These are phyloP conservation scores for Blastobotrys aristatus DNA, from an alignment of 1,139 yeast genomes.

Conservation along the genomic window DNA sequence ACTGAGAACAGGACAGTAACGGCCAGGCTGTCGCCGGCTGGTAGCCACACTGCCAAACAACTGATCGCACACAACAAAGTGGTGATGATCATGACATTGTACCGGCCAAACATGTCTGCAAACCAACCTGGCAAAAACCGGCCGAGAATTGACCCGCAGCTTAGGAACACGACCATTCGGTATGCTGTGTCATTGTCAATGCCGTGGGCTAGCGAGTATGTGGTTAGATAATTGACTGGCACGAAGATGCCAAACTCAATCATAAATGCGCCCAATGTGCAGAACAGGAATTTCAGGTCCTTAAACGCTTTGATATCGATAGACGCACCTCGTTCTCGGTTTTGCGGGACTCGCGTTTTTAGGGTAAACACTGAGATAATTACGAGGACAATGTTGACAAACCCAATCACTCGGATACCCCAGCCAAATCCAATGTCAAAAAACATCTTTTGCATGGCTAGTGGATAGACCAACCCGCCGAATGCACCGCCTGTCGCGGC, in stretches of 20 bases:
- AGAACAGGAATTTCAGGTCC: constrained; percentile 39
- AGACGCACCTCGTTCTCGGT: constrained; percentile 23
- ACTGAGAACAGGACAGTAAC: constrained; percentile 45
- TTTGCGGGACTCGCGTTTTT: constrained; percentile 39
- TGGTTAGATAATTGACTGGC: constrained; percentile 49
- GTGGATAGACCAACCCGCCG: constrained; percentile 58
- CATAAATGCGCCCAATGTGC: constrained; percentile 42
- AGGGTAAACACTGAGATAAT: constrained; percentile 40
- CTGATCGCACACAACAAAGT: constrained; percentile 36
- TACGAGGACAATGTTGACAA: constrained; percentile 42
- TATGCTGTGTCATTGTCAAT: constrained; percentile 42
- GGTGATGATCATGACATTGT: constrained; percentile 47
- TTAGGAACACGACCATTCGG: constrained; percentile 41
- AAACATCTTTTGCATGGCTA: constrained; percentile 48
- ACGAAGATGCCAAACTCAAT: constrained; percentile 48
- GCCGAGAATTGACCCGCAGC: constrained; percentile 46
- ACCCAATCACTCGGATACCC: constrained; percentile 56
- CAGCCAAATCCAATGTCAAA: constrained; percentile 51
- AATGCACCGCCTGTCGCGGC: constrained; percentile 60
- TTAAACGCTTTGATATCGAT: constrained; percentile 42
- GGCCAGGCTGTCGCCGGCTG: constrained; percentile 43
- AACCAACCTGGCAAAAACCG: constrained; percentile 45
- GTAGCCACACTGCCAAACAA: constrained; percentile 46
- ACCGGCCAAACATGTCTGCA: constrained; percentile 48
- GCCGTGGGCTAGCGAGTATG: constrained; percentile 46